Conservation (phyloP, 2,329 filamentous ascomycete genomes). For the Stachybotrys chlorohalonatus region DNA sequence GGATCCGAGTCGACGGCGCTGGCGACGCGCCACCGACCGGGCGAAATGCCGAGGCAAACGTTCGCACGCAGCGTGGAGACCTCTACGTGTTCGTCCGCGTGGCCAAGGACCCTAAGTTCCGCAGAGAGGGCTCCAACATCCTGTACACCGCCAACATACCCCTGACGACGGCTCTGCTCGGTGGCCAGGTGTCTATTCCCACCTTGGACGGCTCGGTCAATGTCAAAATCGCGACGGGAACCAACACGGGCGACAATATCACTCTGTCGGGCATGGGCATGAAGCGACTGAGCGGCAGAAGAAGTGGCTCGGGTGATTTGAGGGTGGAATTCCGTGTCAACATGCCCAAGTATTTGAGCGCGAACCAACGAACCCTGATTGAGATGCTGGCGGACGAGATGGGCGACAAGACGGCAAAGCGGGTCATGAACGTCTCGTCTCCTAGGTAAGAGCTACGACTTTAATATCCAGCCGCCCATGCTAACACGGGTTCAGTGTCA, state of each 20-base stretch:
- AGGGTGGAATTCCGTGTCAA: conserved; percentile 89
- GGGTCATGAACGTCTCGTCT: conserved; percentile 71
- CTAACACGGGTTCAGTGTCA: background rate
- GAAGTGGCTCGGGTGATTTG: conserved; percentile 67
- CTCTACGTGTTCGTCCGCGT: conserved; percentile 88
- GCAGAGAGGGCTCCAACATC: conserved; percentile 77
- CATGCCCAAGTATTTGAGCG: conserved; percentile 89
- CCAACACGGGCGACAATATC: conserved; percentile 84
- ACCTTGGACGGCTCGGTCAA: conserved; percentile 87
- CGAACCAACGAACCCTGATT: conserved; percentile 84
- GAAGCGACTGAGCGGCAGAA: conserved; percentile 67
- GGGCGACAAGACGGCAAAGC: conserved; percentile 82
- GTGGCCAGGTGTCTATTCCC: conserved; percentile 81
- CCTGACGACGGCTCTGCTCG: conserved; percentile 84
- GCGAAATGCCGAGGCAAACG: conserved; percentile 51
- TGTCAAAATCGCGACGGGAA: conserved; percentile 85
- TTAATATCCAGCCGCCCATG: background rate
- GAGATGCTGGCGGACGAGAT: conserved; percentile 97
- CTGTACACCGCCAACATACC: conserved; percentile 88
- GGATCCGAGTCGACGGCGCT: conserved; percentile 72
- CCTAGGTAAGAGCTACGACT: conserved; percentile 17
- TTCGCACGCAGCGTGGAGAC: conserved; percentile 67
- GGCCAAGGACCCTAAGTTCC: conserved; percentile 83
- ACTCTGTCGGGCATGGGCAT: conserved; percentile 88
- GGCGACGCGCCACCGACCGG: conserved; percentile 81